Evolutionary conservation across 2,329 filamentous ascomycete genomes (phyloP).

Genomic region (Chaetomium sp.): DNA sequence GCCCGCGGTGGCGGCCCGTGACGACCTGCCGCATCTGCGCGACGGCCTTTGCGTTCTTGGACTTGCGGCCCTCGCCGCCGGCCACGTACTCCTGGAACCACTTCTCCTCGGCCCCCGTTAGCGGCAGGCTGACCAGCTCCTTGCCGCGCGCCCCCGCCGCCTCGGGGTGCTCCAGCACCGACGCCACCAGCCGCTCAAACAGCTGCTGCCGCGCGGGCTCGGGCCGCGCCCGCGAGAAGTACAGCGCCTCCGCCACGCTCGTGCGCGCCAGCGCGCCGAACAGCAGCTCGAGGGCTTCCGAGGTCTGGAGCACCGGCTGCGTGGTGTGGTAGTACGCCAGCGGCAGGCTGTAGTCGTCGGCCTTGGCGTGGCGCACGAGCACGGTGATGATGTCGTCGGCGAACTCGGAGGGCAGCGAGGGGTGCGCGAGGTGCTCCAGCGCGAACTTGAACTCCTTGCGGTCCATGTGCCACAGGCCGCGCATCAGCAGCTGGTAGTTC

Average conservation of each 20-base stretch:
- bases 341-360: constrained; percentile 64
- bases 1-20: constrained; percentile 29
- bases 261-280: constrained; percentile 69
- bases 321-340: constrained; percentile 79
- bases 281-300: constrained; percentile 64
- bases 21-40: constrained; percentile 34
- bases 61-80: constrained; percentile 63
- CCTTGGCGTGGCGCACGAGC: constrained; percentile 63
- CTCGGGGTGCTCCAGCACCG: constrained; percentile 52
- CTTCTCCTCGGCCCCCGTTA: constrained; percentile 68
- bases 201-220: constrained; percentile 63
- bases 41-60: constrained; percentile 45
- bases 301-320: constrained; percentile 69
- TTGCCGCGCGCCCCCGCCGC: constrained; percentile 58
- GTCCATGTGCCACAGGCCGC: constrained; percentile 81
- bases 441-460: constrained; percentile 69
- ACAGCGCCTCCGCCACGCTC: constrained; percentile 71
- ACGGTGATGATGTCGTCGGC: constrained; percentile 77
- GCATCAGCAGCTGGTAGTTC: constrained; percentile 79
- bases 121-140: constrained; percentile 72
- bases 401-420: constrained; percentile 76
- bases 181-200: constrained; percentile 66
- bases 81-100: constrained; percentile 74
- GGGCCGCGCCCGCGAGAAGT: constrained; percentile 68
- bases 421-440: constrained; percentile 75